phyloP scores from a whole-genome alignment of 179 eudicot species.

The Patellifolia procumbens region DNA sequence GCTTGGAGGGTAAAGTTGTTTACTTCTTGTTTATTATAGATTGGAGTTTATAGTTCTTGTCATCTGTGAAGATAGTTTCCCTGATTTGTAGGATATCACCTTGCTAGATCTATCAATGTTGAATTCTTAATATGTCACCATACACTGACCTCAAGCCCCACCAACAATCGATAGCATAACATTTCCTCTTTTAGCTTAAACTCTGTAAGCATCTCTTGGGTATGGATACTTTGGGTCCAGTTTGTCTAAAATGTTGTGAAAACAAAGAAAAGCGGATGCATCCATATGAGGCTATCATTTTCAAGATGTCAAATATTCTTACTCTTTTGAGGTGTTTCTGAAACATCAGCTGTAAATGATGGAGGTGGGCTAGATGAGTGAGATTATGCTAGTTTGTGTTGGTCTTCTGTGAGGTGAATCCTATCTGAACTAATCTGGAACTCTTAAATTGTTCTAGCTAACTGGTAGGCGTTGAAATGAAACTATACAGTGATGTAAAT shows the following conservation, averaged over 20 bases:
- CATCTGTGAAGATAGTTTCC: neutral
- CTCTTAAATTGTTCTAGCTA: neutral
- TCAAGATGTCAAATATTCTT: neutral
- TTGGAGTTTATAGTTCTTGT: neutral
- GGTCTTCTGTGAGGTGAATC: neutral
- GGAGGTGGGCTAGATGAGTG: neutral
- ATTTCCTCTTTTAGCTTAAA: slow-evolving; percentile 4
- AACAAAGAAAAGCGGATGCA: neutral
- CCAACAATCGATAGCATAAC: no score
- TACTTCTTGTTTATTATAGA: neutral
- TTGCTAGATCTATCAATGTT: neutral
- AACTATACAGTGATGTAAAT: neutral
- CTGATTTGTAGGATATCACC: neutral
- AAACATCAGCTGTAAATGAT: neutral
- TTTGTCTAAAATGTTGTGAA: neutral
- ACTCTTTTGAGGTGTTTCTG: neutral
- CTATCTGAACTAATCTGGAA: neutral
- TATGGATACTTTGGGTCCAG: neutral
- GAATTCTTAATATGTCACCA: neutral
- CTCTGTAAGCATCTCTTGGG: neutral
- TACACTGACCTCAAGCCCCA: neutral
- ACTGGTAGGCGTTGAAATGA: neutral
- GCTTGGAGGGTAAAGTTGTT: slow-evolving; percentile 90
- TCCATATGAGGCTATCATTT: neutral
- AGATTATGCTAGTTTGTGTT: slow-evolving; percentile 4